Base-by-base conservation (phyloP, 371 early-diverging fungal species). In the Chytridiales sp. region DNA sequence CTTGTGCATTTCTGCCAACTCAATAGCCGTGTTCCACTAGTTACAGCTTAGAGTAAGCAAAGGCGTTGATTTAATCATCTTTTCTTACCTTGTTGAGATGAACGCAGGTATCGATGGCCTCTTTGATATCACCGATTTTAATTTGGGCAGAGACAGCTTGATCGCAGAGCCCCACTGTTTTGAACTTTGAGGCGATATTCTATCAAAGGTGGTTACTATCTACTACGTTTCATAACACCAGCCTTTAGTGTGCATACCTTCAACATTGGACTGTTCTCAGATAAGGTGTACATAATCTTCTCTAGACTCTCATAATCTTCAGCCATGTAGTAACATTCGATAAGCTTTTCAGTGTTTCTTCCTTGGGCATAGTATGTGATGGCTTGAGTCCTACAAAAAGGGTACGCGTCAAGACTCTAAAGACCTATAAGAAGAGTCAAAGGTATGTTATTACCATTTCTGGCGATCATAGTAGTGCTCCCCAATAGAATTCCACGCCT, bases 1-100 rank as follows among this genome's bases (percentile, higher is more conserved):
- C 5, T 67, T 55, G 38, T 75, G 67, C 17, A 48, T 53, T 30
- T 75, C 71, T 1, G 83, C 78, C 1, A 83, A 62, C 19, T 74
- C 73, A 1, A 81, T 64, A 0, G 83, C 83, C 17, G 65, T 70
- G 47, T 67, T 70, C 83, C 83, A 83, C 73, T 80, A 39, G 21
- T 34, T 24, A 30, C 21, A 19, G 9, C 1, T 17, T 36, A 13
- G 17, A 41, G n/a, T 29, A 40, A 51, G 38, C 30, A 1, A 27
- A 43, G 22, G 11, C 17, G 40, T 30, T 30, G 41, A 44, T 44
- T 4, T 24, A 36, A 48, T 38, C 22, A 29, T 30, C 21, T 6
- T 51, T 29, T 1, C 34, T 26, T 55, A 77, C 78, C 67, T 76
- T 76, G 51, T 79, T 78, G 32, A 82, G 64, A 11, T 70, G 57